A percentile compares a stretch with the other conserved stretches of the same genome.
Conservation (phyloP, 2,329 filamentous ascomycete species). For the Stylonectria norvegica region DNA sequence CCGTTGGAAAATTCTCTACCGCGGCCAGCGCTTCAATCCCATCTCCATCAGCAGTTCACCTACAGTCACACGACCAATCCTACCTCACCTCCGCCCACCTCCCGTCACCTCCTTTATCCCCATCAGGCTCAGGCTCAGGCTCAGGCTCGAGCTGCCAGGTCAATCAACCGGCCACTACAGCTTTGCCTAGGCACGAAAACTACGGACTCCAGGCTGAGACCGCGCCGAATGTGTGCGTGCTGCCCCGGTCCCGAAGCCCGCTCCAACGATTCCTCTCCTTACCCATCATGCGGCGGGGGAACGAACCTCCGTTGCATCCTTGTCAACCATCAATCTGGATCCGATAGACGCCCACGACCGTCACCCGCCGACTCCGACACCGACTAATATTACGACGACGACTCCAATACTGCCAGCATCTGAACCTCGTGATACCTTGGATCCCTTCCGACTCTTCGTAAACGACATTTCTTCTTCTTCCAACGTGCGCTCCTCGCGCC, state of each 20-base stretch:
- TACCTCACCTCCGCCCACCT: too few relatives aligned
- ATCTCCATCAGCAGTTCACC: not conserved
- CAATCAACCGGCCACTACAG: too few relatives aligned
- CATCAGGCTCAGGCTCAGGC: too few relatives aligned
- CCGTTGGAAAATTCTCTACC: too few relatives aligned
- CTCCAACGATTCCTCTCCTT: slow-evolving; percentile 16
- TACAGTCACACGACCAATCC: slow-evolving; percentile 1
- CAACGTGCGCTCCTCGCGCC: slow-evolving; percentile 41
- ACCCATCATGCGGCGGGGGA: slow-evolving; percentile 55
- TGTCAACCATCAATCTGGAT: slow-evolving; percentile 54
- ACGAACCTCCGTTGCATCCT: slow-evolving; percentile 53
- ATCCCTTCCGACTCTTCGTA: too few relatives aligned
- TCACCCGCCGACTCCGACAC: slow-evolving; percentile 18
- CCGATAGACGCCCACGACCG: slow-evolving; percentile 39
- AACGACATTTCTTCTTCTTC: too few relatives aligned
- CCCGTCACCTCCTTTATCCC: too few relatives aligned
- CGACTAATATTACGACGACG: slow-evolving; percentile 21
- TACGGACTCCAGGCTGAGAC: too few relatives aligned
- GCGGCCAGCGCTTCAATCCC: too few relatives aligned
- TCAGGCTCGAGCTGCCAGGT: too few relatives aligned
- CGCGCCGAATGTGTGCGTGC: slow-evolving; percentile 23
- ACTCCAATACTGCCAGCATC: slow-evolving; percentile 25
- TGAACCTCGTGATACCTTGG: slow-evolving; percentile 15
- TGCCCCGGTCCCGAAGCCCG: slow-evolving; percentile 14
- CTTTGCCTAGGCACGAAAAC: too few relatives aligned